These are phyloP conservation scores for Cercospora sp. DNA, from an alignment of 2,329 filamentous ascomycete genomes.

Conservation along the genomic window DNA sequence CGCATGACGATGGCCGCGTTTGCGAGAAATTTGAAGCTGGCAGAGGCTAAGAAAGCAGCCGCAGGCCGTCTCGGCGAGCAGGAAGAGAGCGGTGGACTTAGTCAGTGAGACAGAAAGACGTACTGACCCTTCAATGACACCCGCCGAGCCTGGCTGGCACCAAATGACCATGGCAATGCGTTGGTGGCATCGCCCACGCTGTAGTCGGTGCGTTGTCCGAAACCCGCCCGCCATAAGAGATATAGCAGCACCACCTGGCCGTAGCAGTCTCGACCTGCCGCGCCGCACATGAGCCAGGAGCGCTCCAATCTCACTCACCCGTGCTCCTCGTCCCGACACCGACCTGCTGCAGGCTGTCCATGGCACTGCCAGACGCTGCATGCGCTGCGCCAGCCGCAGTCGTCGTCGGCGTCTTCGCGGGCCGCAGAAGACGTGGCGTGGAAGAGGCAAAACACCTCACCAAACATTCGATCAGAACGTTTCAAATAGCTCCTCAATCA, in stretches of 20 bases:
- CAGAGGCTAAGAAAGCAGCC: not conserved
- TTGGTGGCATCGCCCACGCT: not conserved
- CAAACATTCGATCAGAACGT: constrained; percentile 50
- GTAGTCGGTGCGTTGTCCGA: not conserved
- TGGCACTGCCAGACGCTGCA: not conserved
- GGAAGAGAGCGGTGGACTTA: not conserved
- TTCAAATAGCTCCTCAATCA: constrained; percentile 47
- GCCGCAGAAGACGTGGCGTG: not conserved
- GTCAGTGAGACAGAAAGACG: not conserved
- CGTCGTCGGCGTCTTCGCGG: not conserved
- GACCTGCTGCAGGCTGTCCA: not conserved
- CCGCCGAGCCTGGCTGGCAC: not conserved
- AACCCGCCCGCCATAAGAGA: not conserved
- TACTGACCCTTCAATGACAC: not conserved
- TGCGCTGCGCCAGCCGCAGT: not conserved
- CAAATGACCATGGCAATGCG: not conserved
- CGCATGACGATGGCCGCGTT: not conserved
- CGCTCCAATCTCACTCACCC: not conserved
- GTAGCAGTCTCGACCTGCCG: not conserved
- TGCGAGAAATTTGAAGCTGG: not conserved
- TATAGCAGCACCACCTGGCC: not conserved
- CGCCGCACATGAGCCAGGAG: not conserved
- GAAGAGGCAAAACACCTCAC: constrained; percentile 19
- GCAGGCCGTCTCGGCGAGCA: constrained; percentile 3
- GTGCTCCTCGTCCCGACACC: not conserved